Evolutionary conservation across 2,329 filamentous ascomycete species (phyloP), one percentile per base, ranked within the genome.

Genomic region (Ceratocystis huliohia): DNA sequence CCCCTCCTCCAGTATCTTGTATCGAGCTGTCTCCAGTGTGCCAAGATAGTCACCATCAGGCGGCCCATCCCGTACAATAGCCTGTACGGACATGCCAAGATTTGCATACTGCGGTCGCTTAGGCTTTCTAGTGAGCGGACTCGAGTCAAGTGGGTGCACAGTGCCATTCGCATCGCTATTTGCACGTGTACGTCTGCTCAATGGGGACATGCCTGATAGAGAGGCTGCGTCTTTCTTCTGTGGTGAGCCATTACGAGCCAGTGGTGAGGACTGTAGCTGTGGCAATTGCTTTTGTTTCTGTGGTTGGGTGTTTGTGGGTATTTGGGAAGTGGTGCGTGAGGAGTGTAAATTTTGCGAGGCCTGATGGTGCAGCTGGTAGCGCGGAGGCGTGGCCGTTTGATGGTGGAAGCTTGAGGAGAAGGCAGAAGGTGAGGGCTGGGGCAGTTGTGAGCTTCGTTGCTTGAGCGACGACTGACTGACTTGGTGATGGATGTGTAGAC

Each of bases 11-110:
- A 92, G 77, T 63, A 93, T 86, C 71, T 88, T 88, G 75, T 87
- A 84, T 63, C 89, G 82, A 71, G 88, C 79, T 71, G 87, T 87
- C 71, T 89, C 85, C 63, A 93, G 77, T 7, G 86, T 86, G 20
- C 83, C 82, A 28, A 80, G 74, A 28, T 87, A 79, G 74, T 94
- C 86, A 22, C 86, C 88, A 70, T 86, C 82, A 1, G 85, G 84
- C 1, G 91, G 90, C 0, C 91, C 92, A 69, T 93, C 90, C 70
- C 89, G 85, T 61, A 96, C 80, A 59, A 96, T 81, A 69, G 84
- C 80, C 73, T 96, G 90, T 33, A 96, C 76, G 25, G 83, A 82
- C 72, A 87, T 76, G 67, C 77, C 75, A n/a, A 79, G 76, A 71
- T 86, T 82, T 30, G 82, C 77, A 67, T 77, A 77, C 66, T 76